Conservation (phyloP, 352 stramenopile species). For the Phytophthora quininea region DNA sequence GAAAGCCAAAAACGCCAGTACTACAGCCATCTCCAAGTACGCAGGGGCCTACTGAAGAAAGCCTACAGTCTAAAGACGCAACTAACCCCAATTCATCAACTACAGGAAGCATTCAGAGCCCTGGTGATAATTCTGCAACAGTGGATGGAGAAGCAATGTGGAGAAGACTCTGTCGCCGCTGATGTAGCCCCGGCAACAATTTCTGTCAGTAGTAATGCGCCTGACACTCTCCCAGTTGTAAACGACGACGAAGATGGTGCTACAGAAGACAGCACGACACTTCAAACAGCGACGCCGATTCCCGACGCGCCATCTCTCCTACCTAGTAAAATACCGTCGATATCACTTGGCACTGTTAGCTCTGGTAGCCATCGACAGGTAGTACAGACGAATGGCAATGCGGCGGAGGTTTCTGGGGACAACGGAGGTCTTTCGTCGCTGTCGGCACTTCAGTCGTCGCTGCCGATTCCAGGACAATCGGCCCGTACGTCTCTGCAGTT, state of each 20-base stretch:
- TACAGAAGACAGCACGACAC: constrained; percentile 6
- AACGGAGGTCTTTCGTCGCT: constrained; percentile 18
- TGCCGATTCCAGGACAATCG: constrained; percentile 14
- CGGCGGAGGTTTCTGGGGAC: constrained; percentile 17
- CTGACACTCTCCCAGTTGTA: constrained; percentile 4
- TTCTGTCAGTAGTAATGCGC: neutral
- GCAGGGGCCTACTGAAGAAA: too few species aligned
- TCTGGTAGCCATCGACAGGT: neutral
- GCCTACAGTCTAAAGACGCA: too few species aligned
- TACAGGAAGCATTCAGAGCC: too few species aligned
- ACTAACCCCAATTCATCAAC: too few species aligned
- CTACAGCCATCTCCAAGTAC: too few species aligned
- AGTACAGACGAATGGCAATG: constrained; percentile 9
- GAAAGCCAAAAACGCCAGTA: neutral
- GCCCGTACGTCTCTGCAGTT: constrained; percentile 5
- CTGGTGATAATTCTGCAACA: too few species aligned
- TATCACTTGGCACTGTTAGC: neutral
- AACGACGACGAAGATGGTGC: constrained; percentile 37
- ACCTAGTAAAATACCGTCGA: neutral
- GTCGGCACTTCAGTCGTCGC: constrained; percentile 28
- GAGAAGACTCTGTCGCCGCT: too few species aligned
- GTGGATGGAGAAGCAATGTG: neutral
- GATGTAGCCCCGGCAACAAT: too few species aligned
- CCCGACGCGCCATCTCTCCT: constrained; percentile 5
- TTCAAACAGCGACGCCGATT: constrained; percentile 18